Evolutionary conservation across 441 rosid genomes (phyloP), one percentile per base, ranked within the genome.

Genomic region (Mallotus japonicus): DNA sequence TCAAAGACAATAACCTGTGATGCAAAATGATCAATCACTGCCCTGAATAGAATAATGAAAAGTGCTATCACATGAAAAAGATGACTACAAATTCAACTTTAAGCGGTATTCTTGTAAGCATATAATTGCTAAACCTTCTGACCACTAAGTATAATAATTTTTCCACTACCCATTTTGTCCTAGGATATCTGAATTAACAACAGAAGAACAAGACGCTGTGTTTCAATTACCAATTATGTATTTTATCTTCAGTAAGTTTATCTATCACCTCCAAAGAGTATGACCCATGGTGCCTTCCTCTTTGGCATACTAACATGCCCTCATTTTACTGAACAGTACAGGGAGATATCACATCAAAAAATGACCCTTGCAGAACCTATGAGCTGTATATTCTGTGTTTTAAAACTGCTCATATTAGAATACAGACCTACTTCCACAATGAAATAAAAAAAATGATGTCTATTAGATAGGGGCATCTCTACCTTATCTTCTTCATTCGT

Each of bases 1-100:
- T 89, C 97, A 80, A 91, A 91, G 74, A 91, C 92, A 8, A 91
- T 87, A 76, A 89, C 91, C 97, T 89, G 90, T 55, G 73, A 73
- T 34, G 65, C 55, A n/a, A 67, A 79, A 73, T 8, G 44, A 76
- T 54, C 16, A 42, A 55, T 65, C 50, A 71, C 46, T 60, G 66
- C 42, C 55, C 69, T 40, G 40, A 9, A 54, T 17, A 47, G 58
- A 13, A 34, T 59, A 42, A 53, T 65, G 63, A 34, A 60, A 7
- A 7, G 13, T 20, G 17, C 20, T 10, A 22, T 7, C 40, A 11
- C 6, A 57, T 22, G 17, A 62, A 53, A 72, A 51, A 14, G 17
- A 15, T 63, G 54, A 62, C 5, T 53, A 60, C 50, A 71, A 40
- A n/a, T 51, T 56, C 51, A 69, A 20, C 62, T 44, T 69, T 6